Base-by-base conservation (phyloP, 345 rosid species). In the Lepidium sativum region DNA sequence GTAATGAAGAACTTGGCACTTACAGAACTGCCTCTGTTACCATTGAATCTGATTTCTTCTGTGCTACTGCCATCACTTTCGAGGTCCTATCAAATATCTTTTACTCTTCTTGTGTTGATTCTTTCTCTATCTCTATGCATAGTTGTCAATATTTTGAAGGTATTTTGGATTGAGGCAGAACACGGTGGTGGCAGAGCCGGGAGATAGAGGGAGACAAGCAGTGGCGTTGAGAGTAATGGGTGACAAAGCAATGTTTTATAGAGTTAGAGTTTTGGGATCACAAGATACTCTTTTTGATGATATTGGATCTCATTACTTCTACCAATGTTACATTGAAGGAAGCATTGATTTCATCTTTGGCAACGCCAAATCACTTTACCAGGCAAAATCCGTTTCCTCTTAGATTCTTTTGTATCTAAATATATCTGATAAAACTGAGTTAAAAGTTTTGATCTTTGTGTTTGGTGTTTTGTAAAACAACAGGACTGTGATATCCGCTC, bases 251-350 rank as follows among this genome's bases (percentile, higher is more conserved):
- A 73, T 90, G 87, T 85, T 94, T 48, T 88, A 86, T 68, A 90
- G 23, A 73, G 83, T 86, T 8, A 76, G 81, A 20, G 79, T 87
- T 25, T 43, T 86, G 57, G 99, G 97, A 63, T 72, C 96, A 31
- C 99, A 94, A 77, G 99, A 94, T 72, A 94, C 97, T 0, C 96
- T 94, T 37, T 59, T 81, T 44, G 97, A 89, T 76, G 97, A 84
- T 11, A 58, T 63, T 10, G 99, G 99, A 27, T 79, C 95, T 3
- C 99, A 89, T 34, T 94, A 84, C 72, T 92, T 77, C 64, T 87
- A 79, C 56, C 81, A 75, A 52, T 86, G 83, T 56, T 69, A 84
- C 54, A 84, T 94, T 57, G 87, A 80, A 73, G 97, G 99, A 59
- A 82, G 71, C 41, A 68, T 89, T 2, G 99, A 94, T 25, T 94